These are phyloP conservation scores for Scheffersomyces spartinae DNA, from an alignment of 805 yeast genomes.

Conservation along the genomic window DNA sequence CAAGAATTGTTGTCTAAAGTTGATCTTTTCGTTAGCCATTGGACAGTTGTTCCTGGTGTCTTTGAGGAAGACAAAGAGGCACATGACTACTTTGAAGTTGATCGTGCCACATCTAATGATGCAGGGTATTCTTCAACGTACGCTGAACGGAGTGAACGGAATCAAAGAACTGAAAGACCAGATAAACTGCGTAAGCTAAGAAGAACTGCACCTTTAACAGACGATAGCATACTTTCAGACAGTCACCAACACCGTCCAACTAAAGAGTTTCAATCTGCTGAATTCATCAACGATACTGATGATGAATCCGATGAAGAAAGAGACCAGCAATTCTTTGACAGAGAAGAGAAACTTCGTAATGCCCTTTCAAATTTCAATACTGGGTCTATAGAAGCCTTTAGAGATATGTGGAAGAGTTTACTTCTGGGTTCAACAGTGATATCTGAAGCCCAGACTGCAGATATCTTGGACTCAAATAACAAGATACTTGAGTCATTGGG, in stretches of 20 bases:
- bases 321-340: constrained; percentile 39
- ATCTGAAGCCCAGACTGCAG: too few relatives aligned
- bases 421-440: too few relatives aligned
- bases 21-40: constrained; percentile 3
- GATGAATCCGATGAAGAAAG: constrained; percentile 52
- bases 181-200: constrained; percentile 2
- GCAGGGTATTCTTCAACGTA: constrained; percentile 6
- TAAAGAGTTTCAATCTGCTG: constrained; percentile 33
- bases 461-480: too few relatives aligned
- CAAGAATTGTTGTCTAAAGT: constrained; percentile 3
- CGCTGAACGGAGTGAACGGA: constrained; percentile 4
- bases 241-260: constrained; percentile 15
- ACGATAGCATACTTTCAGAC: constrained; percentile 1
- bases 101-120: constrained; percentile 8
- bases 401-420: too few relatives aligned
- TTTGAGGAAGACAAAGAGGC: constrained; percentile 28
- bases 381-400: too few relatives aligned
- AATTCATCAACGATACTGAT: constrained; percentile 48
- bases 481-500: constrained; percentile 22
- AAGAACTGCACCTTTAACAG: constrained; percentile 1
- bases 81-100: constrained; percentile 19
- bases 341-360: constrained; percentile 41
- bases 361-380: too few relatives aligned
- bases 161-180: constrained; percentile 5
- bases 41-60: constrained; percentile 14